Evolutionary conservation across 108 stramenopile species (phyloP).

Genomic region (Skeletonema tropicum): DNA sequence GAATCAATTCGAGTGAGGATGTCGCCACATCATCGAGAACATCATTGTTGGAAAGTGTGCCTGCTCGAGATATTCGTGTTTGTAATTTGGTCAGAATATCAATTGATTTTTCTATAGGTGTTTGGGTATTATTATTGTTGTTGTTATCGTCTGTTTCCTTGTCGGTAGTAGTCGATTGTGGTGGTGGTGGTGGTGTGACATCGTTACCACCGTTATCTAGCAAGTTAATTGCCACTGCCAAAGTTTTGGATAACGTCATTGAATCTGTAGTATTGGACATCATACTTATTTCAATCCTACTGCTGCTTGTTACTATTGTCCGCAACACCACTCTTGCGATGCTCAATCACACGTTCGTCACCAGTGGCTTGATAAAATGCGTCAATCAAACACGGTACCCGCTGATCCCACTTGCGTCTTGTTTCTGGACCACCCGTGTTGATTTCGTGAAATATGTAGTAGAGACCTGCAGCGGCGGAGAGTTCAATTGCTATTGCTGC

Average conservation of each 20-base stretch:
- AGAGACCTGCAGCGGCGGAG: slow-evolving; percentile 20
- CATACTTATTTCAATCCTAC: background rate
- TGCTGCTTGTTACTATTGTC: background rate
- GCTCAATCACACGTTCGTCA: slow-evolving; percentile 29
- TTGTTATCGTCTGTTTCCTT: background rate
- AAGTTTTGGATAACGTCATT: background rate
- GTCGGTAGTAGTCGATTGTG: background rate
- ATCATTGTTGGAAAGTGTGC: slow-evolving; percentile 74
- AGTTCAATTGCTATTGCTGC: slow-evolving; percentile 32
- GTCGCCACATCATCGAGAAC: slow-evolving; percentile 71
- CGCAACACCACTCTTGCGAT: background rate
- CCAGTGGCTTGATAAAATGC: slow-evolving; percentile 24
- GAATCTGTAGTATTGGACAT: background rate
- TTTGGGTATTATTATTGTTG: too few species aligned
- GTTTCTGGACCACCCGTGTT: slow-evolving; percentile 34
- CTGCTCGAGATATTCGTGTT: slow-evolving; percentile 2
- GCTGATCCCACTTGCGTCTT: slow-evolving; percentile 19
- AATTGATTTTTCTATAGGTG: slow-evolving; percentile 18
- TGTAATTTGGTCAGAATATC: slow-evolving; percentile 11
- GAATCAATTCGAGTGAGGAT: slow-evolving; percentile 61
- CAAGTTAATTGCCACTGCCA: slow-evolving; percentile 1
- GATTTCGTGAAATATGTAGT: slow-evolving; percentile 35
- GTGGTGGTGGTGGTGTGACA: background rate
- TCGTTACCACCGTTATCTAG: background rate
- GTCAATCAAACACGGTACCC: slow-evolving; percentile 16